Base-by-base conservation (phyloP, 768 basidiomycete species). In the Xerocomellus intermedius region DNA sequence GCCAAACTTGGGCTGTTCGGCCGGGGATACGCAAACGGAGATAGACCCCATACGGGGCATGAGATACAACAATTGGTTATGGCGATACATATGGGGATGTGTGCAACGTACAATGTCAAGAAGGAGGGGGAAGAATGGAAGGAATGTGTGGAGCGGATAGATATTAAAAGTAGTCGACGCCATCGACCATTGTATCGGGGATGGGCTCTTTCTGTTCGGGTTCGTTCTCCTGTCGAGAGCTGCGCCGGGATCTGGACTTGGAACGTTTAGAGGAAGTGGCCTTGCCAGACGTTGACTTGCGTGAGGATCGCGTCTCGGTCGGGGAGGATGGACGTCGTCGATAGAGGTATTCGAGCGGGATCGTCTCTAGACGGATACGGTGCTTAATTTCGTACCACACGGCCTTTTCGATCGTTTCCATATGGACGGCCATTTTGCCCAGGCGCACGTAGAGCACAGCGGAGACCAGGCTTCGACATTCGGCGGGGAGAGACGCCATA, bases 361-460 rank as follows among this genome's bases (percentile, higher is more conserved):
- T 49, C 42, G 50, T 56, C 50, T 68, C 64, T 50, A 67, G 48
- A 16, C 53, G 62, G 28, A 75, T 64, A 24, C 76, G 75, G 36
- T 64, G 59, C 33, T 54, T 57, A 6, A 79, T 56, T 55, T 80
- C 77, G 24, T 52, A 37, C 52, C 43, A 56, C 9, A 80, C 67
- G 2, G 65, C 64, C 12, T 54, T 52, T 45, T 80, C 74, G 35
- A 82, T 68, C 21, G 50, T 36, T 5, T 73, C 65, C 79, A 81
- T 80, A 17, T 70, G 64, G 32, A 30, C 36, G 7, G 71, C 70
- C 70, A 75, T 70, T 35, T 66, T 61, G 5, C 61, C 61, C 10
- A 81, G 58, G 0, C 65, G 71, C 3, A 66, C 64, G 41, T 70
- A 71, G 30, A 81, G 59, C 5, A 74, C 65, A 1, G 64, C 67